Base-by-base conservation (phyloP, 495 filamentous ascomycete species). In the Penicillium herquei region DNA sequence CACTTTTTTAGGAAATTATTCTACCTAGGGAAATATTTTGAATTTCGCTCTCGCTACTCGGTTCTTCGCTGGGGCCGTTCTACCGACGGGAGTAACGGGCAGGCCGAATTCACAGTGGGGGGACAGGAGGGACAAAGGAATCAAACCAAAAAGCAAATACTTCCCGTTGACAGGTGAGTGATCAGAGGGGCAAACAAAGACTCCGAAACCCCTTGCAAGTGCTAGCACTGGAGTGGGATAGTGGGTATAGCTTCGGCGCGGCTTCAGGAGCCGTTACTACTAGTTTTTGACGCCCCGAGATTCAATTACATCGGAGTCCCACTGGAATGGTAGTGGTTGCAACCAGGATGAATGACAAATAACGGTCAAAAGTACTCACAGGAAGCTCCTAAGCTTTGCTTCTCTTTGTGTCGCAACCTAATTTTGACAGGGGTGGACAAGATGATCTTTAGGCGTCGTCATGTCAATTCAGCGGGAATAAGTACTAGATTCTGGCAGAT, bases 171-270 rank as follows among this genome's bases (percentile, higher is more conserved):
- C 12, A 10, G 34, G 12, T 13, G 34, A 13, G 12, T 37, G 12
- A 37, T 10, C 34, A 18, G 21, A 31, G 39, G 18, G 37, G 52
- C 21, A 26, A 61, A 52, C 57, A 51, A 53, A 56, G 49, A 48
- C 33, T 54, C 13, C 7, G 40, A 9, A 53, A 37, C 58, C 54
- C 54, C 54, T 62, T 62, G 40, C 59, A 47, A 30, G 18, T n/a
- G 17, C n/a, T n/a, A n/a, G n/a, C n/a, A n/a, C n/a, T n/a, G n/a
- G n/a, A n/a, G 3, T 16, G 6, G 4, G 21, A 18, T 33, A 50
- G 54, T 50, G 46, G 54, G 54, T 50, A 42, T 48, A 42, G 40
- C 51, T 53, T 13, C 21, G 21, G 26, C 40, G 18, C 45, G 56
- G 54, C 47, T 47, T 54, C 16, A 30, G 17, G 30, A 44, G 54